Evolutionary conservation across 2,329 filamentous ascomycete genomes (phyloP).

Genomic region (Colletotrichum sp.): DNA sequence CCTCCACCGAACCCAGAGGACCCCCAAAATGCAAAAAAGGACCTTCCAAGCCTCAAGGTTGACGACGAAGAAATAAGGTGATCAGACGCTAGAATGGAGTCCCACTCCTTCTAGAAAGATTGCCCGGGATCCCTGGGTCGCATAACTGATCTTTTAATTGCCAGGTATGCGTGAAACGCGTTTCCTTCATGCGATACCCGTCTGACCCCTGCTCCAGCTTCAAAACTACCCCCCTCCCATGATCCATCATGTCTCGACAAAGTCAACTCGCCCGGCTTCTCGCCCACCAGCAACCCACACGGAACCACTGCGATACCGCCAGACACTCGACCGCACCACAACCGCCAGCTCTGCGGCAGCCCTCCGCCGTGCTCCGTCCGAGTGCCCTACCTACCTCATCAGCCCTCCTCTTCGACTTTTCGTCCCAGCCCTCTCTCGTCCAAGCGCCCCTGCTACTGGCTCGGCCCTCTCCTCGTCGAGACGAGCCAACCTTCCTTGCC

Average conservation of each 20-base stretch:
- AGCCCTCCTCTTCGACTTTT: neutral
- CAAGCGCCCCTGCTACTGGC: conserved; percentile 8
- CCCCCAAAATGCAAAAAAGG: neutral
- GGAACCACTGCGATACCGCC: neutral
- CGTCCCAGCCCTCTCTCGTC: conserved; percentile 8
- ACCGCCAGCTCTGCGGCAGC: neutral
- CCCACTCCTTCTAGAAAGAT: conserved; percentile 41
- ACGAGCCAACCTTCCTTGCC: neutral
- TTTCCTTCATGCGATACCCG: conserved; percentile 48
- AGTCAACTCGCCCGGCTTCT: neutral
- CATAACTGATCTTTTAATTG: conserved; percentile 56
- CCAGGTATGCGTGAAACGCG: conserved; percentile 48
- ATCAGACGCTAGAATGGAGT: conserved; percentile 37
- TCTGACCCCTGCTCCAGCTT: conserved; percentile 26
- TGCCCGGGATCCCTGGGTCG: conserved; percentile 31
- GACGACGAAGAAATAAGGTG: conserved; percentile 15
- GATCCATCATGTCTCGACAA: conserved; percentile 17
- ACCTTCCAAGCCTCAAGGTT: neutral
- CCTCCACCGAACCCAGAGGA: neutral
- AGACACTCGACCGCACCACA: neutral
- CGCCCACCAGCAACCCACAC: neutral
- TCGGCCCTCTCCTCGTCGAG: conserved; percentile 5
- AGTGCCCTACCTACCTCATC: neutral
- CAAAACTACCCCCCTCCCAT: neutral
- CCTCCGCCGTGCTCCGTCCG: neutral